A percentile compares a stretch with the other conserved stretches of the same genome.
phyloP scores from a whole-genome alignment of 345 rosid genomes.

The Rhizophora apiculata region DNA sequence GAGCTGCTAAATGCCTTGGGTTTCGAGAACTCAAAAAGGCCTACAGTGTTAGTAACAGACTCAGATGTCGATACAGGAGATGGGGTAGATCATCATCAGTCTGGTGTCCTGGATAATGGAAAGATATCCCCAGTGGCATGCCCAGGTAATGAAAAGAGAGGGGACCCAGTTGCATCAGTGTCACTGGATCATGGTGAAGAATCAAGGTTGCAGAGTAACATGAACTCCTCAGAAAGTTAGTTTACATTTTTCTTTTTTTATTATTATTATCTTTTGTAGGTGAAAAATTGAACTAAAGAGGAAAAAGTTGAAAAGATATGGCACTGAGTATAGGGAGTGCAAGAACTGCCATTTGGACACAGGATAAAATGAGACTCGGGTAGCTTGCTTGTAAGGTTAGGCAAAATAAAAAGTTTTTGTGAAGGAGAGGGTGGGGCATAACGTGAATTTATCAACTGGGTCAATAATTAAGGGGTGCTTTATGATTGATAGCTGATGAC shows the following conservation, averaged over 20 bases:
- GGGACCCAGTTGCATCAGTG: conserved; percentile 22
- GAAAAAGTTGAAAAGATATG: neutral
- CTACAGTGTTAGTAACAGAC: conserved; percentile 36
- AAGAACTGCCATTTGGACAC: neutral
- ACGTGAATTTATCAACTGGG: neutral
- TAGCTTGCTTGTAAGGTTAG: conserved; percentile 2
- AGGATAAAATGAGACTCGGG: neutral
- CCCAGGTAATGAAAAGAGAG: conserved; percentile 33
- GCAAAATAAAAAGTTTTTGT: neutral
- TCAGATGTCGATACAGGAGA: conserved; percentile 40
- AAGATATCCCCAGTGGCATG: conserved; percentile 32
- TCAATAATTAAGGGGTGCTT: neutral
- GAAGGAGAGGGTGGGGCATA: neutral
- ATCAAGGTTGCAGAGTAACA: conserved; percentile 34
- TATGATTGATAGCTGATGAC: neutral
- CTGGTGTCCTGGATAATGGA: conserved; percentile 34
- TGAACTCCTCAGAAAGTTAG: conserved; percentile 72
- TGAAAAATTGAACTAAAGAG: neutral
- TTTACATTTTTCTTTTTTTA: neutral
- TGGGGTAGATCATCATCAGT: conserved; percentile 37
- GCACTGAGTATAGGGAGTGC: neutral
- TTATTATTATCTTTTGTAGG: neutral
- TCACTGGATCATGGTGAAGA: conserved; percentile 36
- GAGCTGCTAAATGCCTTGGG: conserved; percentile 84
- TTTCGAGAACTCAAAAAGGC: conserved; percentile 48